Percentiles rank a stretch among this genome's conserved stretches.
phyloP scores from a whole-genome alignment of 371 early-diverging fungal species.

The Rhizopus microsporus region DNA sequence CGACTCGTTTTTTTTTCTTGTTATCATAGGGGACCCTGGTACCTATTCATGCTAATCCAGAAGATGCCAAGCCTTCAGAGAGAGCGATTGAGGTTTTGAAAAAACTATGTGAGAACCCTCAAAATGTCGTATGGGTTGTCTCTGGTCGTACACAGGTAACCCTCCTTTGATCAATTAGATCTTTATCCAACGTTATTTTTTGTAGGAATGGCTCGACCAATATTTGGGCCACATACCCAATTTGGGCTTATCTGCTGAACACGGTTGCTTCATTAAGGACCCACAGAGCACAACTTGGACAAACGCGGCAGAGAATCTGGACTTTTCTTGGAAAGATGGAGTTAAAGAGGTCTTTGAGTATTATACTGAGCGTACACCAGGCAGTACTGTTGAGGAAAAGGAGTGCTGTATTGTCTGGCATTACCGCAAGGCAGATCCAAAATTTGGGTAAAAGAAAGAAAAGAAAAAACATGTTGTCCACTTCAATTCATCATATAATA shows the following conservation, averaged over 20 bases:
- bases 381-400: conserved; percentile 78
- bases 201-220: conserved; percentile 66
- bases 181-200: conserved; percentile 12
- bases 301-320: conserved; percentile 70
- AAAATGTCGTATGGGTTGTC: conserved; percentile 88
- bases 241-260: conserved; percentile 76
- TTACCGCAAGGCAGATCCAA: conserved; percentile 83
- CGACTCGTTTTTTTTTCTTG: background rate
- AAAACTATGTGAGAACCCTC: conserved; percentile 65
- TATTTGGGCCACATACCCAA: conserved; percentile 79
- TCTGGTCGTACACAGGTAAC: conserved; percentile 87
- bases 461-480: conserved; percentile 11
- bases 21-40: conserved; percentile 77
- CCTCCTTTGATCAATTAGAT: conserved; percentile 43
- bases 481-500: conserved; percentile 10
- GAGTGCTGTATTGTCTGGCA: conserved; percentile 82
- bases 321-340: conserved; percentile 80
- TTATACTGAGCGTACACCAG: conserved; percentile 86
- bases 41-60: conserved; percentile 69
- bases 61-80: conserved; percentile 68
- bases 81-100: conserved; percentile 62
- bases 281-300: conserved; percentile 62
- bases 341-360: conserved; percentile 80
- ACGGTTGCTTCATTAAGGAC: conserved; percentile 62
- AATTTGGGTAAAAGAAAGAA: conserved; percentile 58